These are phyloP conservation scores for Botrytis medusae DNA, from an alignment of 2,329 filamentous ascomycete species.

Conservation along the genomic window DNA sequence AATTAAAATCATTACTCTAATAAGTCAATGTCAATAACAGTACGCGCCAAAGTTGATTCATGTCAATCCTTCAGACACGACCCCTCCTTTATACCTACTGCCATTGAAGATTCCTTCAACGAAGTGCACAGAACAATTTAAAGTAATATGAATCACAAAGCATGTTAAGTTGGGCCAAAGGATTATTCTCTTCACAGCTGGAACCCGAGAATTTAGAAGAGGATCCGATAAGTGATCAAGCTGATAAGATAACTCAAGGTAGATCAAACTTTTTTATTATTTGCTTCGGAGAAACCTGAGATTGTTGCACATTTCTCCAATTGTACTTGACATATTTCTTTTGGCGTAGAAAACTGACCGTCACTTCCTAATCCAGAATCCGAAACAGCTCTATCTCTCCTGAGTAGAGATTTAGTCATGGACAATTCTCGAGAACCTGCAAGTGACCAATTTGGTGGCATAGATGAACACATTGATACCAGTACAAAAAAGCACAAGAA, in stretches of 20 bases:
- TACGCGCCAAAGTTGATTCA: not conserved
- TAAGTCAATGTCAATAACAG: not conserved
- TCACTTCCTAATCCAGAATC: not conserved
- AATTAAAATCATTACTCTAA: not conserved
- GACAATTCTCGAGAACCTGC: not conserved
- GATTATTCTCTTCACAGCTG: slow-evolving; percentile 9
- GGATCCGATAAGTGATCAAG: not conserved
- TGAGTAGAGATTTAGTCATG: not conserved
- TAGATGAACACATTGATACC: not conserved
- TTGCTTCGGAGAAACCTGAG: not conserved
- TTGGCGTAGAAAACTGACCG: not conserved
- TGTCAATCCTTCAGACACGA: not conserved
- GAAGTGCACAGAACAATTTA: not conserved
- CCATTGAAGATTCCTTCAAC: not conserved
- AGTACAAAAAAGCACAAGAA: slow-evolving; percentile 4
- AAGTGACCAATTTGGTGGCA: not conserved
- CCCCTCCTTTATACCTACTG: not conserved
- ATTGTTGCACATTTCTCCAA: not conserved
- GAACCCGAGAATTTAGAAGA: not conserved
- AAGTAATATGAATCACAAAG: not conserved
- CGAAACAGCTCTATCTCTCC: not conserved
- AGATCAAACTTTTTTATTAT: not conserved
- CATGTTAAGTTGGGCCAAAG: slow-evolving; percentile 12
- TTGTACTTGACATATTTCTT: not conserved
- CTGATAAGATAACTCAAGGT: slow-evolving; percentile 19